Base-by-base conservation (phyloP, 148 eudicot species). In the Rhododendron mucronatum region DNA sequence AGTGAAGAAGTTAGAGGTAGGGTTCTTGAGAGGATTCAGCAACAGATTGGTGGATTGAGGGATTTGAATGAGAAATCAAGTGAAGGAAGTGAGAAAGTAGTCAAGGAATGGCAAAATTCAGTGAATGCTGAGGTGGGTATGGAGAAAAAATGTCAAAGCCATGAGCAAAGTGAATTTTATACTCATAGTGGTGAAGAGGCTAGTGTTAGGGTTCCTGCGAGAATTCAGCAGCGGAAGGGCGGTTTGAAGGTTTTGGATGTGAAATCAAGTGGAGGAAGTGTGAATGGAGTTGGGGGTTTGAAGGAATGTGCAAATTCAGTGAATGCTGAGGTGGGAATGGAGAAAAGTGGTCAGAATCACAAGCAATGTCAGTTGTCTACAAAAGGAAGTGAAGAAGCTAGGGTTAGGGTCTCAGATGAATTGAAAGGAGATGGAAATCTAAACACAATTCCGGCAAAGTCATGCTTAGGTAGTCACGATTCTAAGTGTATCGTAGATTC, bases 261-360 rank as follows among this genome's bases (percentile, higher is more conserved):
- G 18, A 85, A 82, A 84, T 53, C 53, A 15, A 35, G 73, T 30
- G 89, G 86, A 82, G 80, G 77, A 80, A 78, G 45, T 63, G 86
- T 55, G 48, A 80, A 80, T 89, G 91, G 89, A 7, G 82, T 73
- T 55, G 84, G 89, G 88, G 91, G 80, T 81, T 87, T 63, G 75
- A 92, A 85, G 86, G 78, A 85, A 53, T 79, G 33, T 12, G n/a
- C 76, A 23, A 26, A 2, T 80, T 81, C 82, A 84, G 83, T 48
- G 53, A 35, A 88, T 63, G 65, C 57, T 30, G 84, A 61, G 41
- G 71, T 67, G 84, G 69, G 88, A 28, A 20, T 47, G 41, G 85
- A 6, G 76, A 86, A 86, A 89, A 85, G 39, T 59, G 48, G 88
- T 39, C 84, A 83, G 55, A 78, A 44, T 76, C 73, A 57, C 78